phyloP scores from a whole-genome alignment of 805 yeast genomes.

The Kodamaea jinghongensis region DNA sequence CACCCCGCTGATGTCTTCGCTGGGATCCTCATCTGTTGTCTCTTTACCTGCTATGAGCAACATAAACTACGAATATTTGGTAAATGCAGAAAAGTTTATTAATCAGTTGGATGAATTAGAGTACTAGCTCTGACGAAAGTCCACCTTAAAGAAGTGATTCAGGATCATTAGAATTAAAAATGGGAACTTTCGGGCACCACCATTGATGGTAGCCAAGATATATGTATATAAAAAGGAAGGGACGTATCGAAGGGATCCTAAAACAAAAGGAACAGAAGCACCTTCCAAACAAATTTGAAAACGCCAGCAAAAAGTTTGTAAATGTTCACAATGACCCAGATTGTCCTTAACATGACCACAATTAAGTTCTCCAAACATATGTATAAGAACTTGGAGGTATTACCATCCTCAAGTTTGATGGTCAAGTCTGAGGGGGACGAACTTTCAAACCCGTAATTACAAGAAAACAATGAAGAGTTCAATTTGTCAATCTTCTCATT shows the following conservation, averaged over 20 bases:
- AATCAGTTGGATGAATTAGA: conserved; percentile 17
- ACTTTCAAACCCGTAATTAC: conserved; percentile 9
- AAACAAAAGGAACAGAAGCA: conserved; percentile 5
- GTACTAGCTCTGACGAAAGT: too few species aligned
- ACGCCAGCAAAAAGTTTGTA: conserved; percentile 34
- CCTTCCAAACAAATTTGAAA: conserved; percentile 15
- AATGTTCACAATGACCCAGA: conserved; percentile 57
- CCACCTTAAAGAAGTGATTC: too few species aligned
- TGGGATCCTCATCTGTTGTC: not conserved
- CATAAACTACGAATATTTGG: conserved; percentile 16
- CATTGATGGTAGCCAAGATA: too few species aligned
- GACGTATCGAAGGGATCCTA: too few species aligned
- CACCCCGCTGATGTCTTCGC: conserved; percentile 1
- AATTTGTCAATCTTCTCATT: conserved; percentile 48
- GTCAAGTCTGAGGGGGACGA: conserved; percentile 10
- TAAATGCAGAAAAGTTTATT: conserved; percentile 25
- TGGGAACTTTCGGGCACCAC: too few species aligned
- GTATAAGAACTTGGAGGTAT: conserved; percentile 41
- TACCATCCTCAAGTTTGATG: conserved; percentile 21
- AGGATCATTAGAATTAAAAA: too few species aligned
- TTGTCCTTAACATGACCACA: conserved; percentile 47
- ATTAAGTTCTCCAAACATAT: conserved; percentile 49
- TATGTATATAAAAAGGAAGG: too few species aligned
- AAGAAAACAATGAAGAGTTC: conserved; percentile 28
- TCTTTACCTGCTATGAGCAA: conserved; percentile 1